These are phyloP conservation scores for Kodamaea suecica DNA, from an alignment of 1,139 yeast genomes.

Conservation along the genomic window DNA sequence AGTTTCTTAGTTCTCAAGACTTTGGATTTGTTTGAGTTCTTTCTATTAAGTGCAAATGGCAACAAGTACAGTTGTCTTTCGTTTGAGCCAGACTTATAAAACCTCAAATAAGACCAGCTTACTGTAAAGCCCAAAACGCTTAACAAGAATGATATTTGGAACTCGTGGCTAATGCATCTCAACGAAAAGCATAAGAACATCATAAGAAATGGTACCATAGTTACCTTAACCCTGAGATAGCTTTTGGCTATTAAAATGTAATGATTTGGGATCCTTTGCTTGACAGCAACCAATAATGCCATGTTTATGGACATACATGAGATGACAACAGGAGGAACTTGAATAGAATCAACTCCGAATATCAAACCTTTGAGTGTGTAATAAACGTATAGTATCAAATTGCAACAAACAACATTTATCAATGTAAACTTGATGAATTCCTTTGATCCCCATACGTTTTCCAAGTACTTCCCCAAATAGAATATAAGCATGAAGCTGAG, in stretches of 20 bases:
- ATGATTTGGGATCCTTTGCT: conserved; percentile 44
- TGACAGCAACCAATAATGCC: conserved; percentile 43
- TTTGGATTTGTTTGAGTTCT: conserved; percentile 18
- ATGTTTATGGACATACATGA: conserved; percentile 38
- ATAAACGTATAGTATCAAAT: conserved; percentile 31
- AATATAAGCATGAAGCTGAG: conserved; percentile 27
- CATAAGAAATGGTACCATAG: conserved; percentile 36
- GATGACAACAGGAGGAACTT: conserved; percentile 38
- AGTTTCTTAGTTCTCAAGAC: conserved; percentile 8
- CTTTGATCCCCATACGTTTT: conserved; percentile 36
- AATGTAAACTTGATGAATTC: conserved; percentile 31
- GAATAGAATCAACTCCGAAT: conserved; percentile 15
- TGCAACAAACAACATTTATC: conserved; percentile 29
- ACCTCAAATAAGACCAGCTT: conserved; percentile 43
- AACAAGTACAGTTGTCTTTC: conserved; percentile 42
- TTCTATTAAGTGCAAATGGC: conserved; percentile 31
- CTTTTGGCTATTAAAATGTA: conserved; percentile 42
- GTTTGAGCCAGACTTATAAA: conserved; percentile 39
- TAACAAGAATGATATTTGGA: conserved; percentile 25
- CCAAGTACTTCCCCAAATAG: conserved; percentile 38
- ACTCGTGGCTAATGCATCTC: conserved; percentile 29
- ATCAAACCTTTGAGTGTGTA: conserved; percentile 32
- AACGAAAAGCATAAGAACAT: conserved; percentile 18
- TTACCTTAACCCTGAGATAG: conserved; percentile 35
- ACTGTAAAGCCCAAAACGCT: conserved; percentile 30